Evolutionary conservation across 2,329 filamentous ascomycete species (phyloP).

Genomic region (Metarhizium brunneum): DNA sequence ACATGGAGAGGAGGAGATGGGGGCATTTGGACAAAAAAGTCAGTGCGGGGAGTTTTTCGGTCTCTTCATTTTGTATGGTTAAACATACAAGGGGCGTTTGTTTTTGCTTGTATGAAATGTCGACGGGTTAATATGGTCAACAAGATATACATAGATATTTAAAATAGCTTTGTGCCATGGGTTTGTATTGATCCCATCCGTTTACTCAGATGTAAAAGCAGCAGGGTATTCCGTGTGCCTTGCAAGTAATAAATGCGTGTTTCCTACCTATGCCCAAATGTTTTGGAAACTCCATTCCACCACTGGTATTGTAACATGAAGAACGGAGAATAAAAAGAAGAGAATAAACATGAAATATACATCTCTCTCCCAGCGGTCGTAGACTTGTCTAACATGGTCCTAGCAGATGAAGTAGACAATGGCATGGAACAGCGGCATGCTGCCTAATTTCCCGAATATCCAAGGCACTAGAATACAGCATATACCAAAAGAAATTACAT

Average conservation of each 20-base stretch:
- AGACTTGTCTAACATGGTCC: not conserved
- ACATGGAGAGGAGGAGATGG: not conserved
- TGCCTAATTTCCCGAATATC: not conserved
- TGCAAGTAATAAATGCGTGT: not conserved
- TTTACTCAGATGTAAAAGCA: not conserved
- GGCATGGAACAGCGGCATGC: not conserved
- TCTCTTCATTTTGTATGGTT: not conserved
- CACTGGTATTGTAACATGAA: not conserved
- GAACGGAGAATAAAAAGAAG: too few species aligned
- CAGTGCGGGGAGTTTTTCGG: slow-evolving; percentile 2
- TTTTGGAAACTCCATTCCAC: not conserved
- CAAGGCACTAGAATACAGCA: not conserved
- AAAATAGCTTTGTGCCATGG: not conserved
- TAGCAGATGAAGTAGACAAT: not conserved
- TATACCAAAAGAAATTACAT: slow-evolving; percentile 2
- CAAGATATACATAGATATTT: too few species aligned
- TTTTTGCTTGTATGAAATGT: not conserved
- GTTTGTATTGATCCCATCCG: not conserved
- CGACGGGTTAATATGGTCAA: not conserved
- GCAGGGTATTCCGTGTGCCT: too few species aligned
- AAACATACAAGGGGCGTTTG: not conserved
- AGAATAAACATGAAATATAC: too few species aligned
- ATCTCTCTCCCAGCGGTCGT: too few species aligned
- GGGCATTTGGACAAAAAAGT: not conserved
- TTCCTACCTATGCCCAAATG: not conserved